Evolutionary conservation across 257 asterid species (phyloP).

Genomic region (Leonotis leonurus): DNA sequence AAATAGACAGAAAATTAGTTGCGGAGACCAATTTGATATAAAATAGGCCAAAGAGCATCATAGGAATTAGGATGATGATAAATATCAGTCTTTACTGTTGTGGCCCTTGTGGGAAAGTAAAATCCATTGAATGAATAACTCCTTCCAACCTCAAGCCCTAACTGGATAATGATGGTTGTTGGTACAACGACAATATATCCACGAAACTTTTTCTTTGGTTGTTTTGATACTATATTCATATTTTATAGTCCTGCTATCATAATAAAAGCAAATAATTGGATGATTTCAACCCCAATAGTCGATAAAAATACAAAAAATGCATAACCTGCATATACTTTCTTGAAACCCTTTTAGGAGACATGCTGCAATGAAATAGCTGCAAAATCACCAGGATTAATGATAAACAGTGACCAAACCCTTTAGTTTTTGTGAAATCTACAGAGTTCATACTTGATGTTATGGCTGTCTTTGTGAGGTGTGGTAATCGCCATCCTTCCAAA

Average conservation of each 20-base stretch:
- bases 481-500: constrained; percentile 59
- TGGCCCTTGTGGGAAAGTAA: no score
- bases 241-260: constrained; percentile 10
- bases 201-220: background rate
- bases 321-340: constrained; percentile 9
- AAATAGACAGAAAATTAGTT: background rate
- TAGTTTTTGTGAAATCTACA: constrained; percentile 9
- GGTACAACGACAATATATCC: constrained; percentile 4
- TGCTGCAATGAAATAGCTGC: constrained; percentile 12
- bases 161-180: constrained; percentile 3
- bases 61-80: background rate
- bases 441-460: constrained; percentile 20
- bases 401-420: constrained; percentile 12
- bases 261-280: constrained; percentile 8
- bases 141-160: constrained; percentile 2
- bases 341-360: background rate
- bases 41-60: background rate
- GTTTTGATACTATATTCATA: constrained; percentile 1
- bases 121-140: background rate
- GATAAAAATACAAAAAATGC: background rate
- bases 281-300: constrained; percentile 1
- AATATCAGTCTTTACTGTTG: background rate
- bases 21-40: constrained; percentile 11
- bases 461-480: constrained; percentile 36
- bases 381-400: constrained; percentile 17